Conservation (phyloP, 1,139 yeast genomes). For the Zygosaccharomyces sapae region DNA sequence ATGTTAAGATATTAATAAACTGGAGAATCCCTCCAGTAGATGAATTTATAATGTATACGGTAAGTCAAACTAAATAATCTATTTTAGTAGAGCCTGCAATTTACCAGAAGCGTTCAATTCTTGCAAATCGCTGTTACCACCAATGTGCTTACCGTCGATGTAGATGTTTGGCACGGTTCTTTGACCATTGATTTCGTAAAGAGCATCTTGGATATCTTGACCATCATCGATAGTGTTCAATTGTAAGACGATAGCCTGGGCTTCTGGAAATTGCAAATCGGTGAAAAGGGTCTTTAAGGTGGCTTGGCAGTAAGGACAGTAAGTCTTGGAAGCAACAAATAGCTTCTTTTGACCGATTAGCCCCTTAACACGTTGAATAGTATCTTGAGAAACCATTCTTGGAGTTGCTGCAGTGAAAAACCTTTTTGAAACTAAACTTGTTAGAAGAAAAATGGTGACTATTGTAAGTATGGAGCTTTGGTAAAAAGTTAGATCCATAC, state of each 20-base stretch:
- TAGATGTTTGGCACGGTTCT: slow-evolving; percentile 89
- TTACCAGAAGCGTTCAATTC: slow-evolving; percentile 45
- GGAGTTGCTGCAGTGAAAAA: slow-evolving; percentile 15
- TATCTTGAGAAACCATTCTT: slow-evolving; percentile 46
- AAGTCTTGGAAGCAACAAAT: slow-evolving; percentile 80
- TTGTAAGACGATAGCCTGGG: slow-evolving; percentile 60
- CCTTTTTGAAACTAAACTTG: slow-evolving; percentile 15
- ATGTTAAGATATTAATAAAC: neutral
- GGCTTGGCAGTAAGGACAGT: slow-evolving; percentile 68
- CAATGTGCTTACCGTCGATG: slow-evolving; percentile 86
- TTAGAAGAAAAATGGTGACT: slow-evolving; percentile 15
- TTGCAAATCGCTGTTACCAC: slow-evolving; percentile 89
- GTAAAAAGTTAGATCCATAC: slow-evolving; percentile 10
- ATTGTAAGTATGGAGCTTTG: slow-evolving; percentile 12
- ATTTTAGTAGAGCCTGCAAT: slow-evolving; percentile 38
- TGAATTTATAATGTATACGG: neutral
- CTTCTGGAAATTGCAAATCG: slow-evolving; percentile 39
- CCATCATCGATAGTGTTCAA: slow-evolving; percentile 59
- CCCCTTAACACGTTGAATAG: slow-evolving; percentile 54
- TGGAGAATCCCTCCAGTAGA: neutral
- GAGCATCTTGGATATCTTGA: slow-evolving; percentile 71
- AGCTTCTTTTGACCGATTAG: slow-evolving; percentile 64
- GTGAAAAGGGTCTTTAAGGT: slow-evolving; percentile 55
- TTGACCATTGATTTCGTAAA: slow-evolving; percentile 77
- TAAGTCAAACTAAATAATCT: neutral